These are phyloP conservation scores for Tranzscheliella williamsii DNA, from an alignment of 1,284 basidiomycete species.

Conservation along the genomic window DNA sequence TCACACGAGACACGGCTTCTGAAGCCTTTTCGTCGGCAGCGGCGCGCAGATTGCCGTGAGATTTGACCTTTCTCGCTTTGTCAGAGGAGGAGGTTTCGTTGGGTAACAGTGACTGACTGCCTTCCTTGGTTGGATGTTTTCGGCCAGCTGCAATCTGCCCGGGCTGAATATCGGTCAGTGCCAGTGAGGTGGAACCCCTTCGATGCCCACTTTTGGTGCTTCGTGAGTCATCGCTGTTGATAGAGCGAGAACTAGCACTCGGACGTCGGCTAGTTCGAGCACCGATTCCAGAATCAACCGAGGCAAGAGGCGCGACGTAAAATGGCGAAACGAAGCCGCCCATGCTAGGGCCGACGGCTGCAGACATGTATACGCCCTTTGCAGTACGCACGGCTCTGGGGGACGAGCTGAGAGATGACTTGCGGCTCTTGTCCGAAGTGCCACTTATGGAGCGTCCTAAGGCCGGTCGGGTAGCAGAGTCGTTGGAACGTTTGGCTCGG, in stretches of 20 bases:
- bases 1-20: conserved; percentile 22
- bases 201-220: conserved; percentile 13
- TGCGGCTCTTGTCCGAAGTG: conserved; percentile 16
- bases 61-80: conserved; percentile 29
- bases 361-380: conserved; percentile 27
- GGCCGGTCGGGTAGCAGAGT: neutral
- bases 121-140: too few relatives aligned
- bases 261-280: conserved; percentile 18
- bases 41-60: conserved; percentile 21
- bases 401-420: conserved; percentile 17
- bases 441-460: conserved; percentile 14
- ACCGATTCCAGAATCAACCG: conserved; percentile 21
- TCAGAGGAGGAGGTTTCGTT: conserved; percentile 8
- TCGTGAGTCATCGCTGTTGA: conserved; percentile 28
- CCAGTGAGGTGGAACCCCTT: conserved; percentile 15
- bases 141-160: neutral
- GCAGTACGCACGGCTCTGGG: conserved; percentile 15
- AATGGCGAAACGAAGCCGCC: conserved; percentile 34
- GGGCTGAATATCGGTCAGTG: conserved; percentile 1
- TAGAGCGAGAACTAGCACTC: conserved; percentile 23
- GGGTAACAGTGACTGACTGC: neutral
- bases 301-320: conserved; percentile 32
- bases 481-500: neutral
- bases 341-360: conserved; percentile 28
- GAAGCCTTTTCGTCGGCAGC: conserved; percentile 1